Conservation (phyloP, 2,329 filamentous ascomycete species). For the Penicillium sclerotiorum region DNA sequence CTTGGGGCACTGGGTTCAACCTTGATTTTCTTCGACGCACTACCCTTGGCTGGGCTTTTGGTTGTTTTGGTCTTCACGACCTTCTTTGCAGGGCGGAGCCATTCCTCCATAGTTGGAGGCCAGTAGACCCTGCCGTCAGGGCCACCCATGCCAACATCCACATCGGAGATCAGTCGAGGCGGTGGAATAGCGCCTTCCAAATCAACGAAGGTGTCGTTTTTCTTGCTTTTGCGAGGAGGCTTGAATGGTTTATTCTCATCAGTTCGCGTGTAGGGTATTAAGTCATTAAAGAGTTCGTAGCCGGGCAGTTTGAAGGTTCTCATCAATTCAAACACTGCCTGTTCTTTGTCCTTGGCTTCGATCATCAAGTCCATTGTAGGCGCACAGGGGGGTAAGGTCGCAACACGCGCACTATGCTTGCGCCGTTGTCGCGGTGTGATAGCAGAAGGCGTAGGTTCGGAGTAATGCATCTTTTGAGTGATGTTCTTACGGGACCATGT, state of each 20-base stretch:
- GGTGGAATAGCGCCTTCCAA: constrained; percentile 49
- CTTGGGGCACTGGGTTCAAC: constrained; percentile 10
- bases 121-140: constrained; percentile 82
- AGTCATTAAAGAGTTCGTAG: constrained; percentile 71
- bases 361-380: constrained; percentile 96
- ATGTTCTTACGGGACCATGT: constrained; percentile 86
- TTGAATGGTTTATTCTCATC: constrained; percentile 71
- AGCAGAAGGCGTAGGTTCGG: constrained; percentile 74
- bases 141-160: constrained; percentile 85
- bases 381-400: constrained; percentile 77
- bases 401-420: constrained; percentile 82
- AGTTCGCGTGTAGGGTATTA: constrained; percentile 73
- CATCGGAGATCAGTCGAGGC: constrained; percentile 57
- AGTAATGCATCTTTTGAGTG: constrained; percentile 96
- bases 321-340: constrained; percentile 95
- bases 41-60: constrained; percentile 23
- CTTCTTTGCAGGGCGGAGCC: constrained; percentile 79
- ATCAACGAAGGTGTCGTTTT: constrained; percentile 42
- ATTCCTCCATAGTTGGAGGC: constrained; percentile 87
- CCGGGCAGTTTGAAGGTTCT: constrained; percentile 81
- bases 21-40: constrained; percentile 24
- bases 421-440: constrained; percentile 76
- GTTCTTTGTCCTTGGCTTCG: constrained; percentile 97
- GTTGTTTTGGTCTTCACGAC: constrained; percentile 34
- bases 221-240: constrained; percentile 50